Percentiles rank a stretch among this genome's conserved stretches.
phyloP scores from a whole-genome alignment of 2,329 filamentous ascomycete genomes.

The Cryphonectria naterciae region DNA sequence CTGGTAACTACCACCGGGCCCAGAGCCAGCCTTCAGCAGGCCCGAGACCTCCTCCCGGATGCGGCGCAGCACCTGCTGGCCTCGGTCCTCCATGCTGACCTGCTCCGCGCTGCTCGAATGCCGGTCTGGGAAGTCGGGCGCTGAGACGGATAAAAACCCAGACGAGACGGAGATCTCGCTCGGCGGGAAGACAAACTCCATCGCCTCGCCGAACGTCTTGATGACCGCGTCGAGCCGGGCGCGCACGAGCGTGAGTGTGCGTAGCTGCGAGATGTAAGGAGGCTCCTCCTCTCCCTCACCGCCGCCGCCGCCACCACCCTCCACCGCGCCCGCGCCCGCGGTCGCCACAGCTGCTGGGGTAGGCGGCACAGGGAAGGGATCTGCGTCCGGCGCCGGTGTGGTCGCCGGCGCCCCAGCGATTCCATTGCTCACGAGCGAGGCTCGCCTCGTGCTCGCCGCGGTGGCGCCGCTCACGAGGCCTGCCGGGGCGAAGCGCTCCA shows the following conservation, averaged over 20 bases:
- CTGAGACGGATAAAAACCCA: conserved; percentile 87
- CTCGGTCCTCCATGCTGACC: conserved; percentile 81
- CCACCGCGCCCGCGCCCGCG: not conserved
- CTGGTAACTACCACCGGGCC: conserved; percentile 25
- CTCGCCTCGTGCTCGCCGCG: conserved; percentile 32
- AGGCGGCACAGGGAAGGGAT: conserved; percentile 27
- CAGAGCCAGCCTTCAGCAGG: conserved; percentile 56
- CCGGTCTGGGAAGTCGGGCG: conserved; percentile 60
- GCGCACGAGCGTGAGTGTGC: conserved; percentile 81
- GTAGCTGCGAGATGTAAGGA: conserved; percentile 75
- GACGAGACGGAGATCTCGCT: conserved; percentile 83
- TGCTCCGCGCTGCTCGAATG: conserved; percentile 49
- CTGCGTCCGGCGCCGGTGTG: conserved; percentile 26
- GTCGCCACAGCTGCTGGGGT: conserved; percentile 16
- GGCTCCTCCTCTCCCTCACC: conserved; percentile 52
- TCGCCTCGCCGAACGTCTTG: conserved; percentile 89
- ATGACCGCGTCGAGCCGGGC: conserved; percentile 86
- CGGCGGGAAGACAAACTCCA: conserved; percentile 91
- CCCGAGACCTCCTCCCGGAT: conserved; percentile 73
- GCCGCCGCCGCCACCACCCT: conserved; percentile 1
- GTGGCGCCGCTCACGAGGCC: conserved; percentile 42
- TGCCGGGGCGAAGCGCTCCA: conserved; percentile 70
- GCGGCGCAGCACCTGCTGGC: conserved; percentile 75
- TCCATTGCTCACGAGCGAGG: conserved; percentile 26
- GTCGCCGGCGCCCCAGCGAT: conserved; percentile 31